Evolutionary conservation across 139 green algal genomes (phyloP).

Genomic region (Choricystis sp.): DNA sequence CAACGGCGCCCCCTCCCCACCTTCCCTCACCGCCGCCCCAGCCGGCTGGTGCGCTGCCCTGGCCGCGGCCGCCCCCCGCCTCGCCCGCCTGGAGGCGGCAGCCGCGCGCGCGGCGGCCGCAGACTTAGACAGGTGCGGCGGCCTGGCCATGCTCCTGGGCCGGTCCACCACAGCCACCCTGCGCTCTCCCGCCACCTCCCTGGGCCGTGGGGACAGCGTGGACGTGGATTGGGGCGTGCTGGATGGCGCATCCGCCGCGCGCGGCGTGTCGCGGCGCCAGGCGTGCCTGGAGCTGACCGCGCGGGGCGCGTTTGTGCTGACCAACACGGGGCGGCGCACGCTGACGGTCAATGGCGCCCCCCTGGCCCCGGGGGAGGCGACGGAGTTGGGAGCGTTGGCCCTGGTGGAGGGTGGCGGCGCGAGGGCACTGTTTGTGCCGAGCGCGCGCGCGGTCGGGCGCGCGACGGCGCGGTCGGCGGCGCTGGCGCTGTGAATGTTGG

Average conservation of each 20-base stretch:
- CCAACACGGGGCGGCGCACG: not conserved
- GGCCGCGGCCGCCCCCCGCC: too few species aligned
- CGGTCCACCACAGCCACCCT: too few species aligned
- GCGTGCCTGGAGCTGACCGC: not conserved
- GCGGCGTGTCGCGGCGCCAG: not conserved
- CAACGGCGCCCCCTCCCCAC: not conserved
- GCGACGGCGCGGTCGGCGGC: too few species aligned
- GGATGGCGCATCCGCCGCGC: not conserved
- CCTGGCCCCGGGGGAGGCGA: not conserved
- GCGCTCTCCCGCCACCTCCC: not conserved
- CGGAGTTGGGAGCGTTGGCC: not conserved
- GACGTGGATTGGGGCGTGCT: not conserved
- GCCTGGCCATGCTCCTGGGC: not conserved
- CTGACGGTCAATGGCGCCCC: not conserved
- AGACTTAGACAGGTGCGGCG: not conserved
- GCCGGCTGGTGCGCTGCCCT: not conserved
- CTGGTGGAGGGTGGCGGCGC: not conserved
- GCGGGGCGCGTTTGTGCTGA: not conserved
- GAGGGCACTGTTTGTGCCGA: not conserved
- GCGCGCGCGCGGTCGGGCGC: too few species aligned
- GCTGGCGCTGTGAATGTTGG: too few species aligned
- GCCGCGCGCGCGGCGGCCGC: too few species aligned
- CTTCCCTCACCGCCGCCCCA: too few species aligned
- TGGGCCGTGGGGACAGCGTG: not conserved
- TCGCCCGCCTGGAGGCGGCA: not conserved